phyloP scores from a whole-genome alignment of 2,329 filamentous ascomycete species.

The Sclerotinia minor region DNA sequence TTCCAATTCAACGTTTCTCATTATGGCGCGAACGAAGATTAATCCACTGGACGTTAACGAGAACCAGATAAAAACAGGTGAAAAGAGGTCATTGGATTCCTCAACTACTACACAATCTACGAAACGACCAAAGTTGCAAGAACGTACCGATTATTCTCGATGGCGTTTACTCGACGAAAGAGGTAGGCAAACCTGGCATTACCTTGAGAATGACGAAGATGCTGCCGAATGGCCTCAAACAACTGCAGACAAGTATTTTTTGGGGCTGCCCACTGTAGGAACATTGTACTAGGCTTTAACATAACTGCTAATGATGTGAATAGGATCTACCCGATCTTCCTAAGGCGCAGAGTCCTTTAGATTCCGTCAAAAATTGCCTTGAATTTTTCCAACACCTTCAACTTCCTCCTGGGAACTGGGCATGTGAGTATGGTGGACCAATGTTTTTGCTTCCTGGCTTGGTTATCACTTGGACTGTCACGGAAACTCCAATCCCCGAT shows the following conservation, averaged over 20 bases:
- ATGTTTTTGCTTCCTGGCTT: conserved; percentile 92
- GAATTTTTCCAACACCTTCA: conserved; percentile 89
- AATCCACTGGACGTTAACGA: neutral
- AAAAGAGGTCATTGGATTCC: conserved; percentile 32
- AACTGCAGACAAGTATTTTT: conserved; percentile 82
- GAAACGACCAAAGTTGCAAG: conserved; percentile 51
- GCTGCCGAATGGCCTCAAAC: conserved; percentile 79
- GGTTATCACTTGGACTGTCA: conserved; percentile 84
- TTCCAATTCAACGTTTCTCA: neutral
- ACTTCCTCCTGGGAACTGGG: conserved; percentile 88
- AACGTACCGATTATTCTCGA: conserved; percentile 73
- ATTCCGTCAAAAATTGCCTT: conserved; percentile 79
- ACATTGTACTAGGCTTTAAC: conserved; percentile 27
- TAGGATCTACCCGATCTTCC: conserved; percentile 75
- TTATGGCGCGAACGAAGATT: neutral
- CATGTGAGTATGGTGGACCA: conserved; percentile 93
- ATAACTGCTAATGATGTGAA: conserved; percentile 27
- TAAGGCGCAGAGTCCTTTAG: conserved; percentile 68
- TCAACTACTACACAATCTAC: conserved; percentile 26
- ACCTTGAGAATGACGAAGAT: conserved; percentile 72
- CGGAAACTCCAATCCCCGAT: conserved; percentile 79
- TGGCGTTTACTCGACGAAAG: conserved; percentile 85
- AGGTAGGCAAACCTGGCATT: conserved; percentile 92
- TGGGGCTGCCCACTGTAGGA: conserved; percentile 75
- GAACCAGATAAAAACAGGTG: conserved; percentile 24